A percentile compares a stretch with the other conserved stretches of the same genome.
Evolutionary conservation across 257 asterid species (phyloP).

Genomic region (Salvia miltiorrhiza): DNA sequence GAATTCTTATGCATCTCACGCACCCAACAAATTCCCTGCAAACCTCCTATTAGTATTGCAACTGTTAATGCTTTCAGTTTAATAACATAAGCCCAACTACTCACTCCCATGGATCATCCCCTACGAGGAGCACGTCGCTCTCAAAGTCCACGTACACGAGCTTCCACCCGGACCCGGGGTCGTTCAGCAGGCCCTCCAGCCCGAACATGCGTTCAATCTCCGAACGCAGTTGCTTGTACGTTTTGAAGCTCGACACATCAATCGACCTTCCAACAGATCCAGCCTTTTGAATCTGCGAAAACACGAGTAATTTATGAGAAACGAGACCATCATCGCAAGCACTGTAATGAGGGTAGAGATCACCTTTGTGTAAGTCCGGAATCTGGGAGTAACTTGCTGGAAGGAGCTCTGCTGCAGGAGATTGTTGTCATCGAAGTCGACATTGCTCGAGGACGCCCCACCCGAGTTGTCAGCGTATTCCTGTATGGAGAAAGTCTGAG

Average conservation of each 20-base stretch:
- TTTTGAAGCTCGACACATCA: constrained; percentile 72
- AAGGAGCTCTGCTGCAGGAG: constrained; percentile 62
- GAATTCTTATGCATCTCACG: constrained; percentile 85
- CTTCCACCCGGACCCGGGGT: constrained; percentile 83
- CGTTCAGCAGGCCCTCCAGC: constrained; percentile 73
- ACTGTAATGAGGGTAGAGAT: no score
- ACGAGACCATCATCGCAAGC: not conserved
- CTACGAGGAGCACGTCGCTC: constrained; percentile 82
- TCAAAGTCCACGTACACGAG: constrained; percentile 91
- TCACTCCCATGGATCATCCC: constrained; percentile 99
- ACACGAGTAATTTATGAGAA: not conserved
- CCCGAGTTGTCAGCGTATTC: constrained; percentile 86
- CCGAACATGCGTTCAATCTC: constrained; percentile 93
- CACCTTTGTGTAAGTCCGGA: constrained; percentile 88
- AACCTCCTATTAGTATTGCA: not conserved
- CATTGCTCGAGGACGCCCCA: constrained; percentile 85
- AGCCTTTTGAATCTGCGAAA: constrained; percentile 69
- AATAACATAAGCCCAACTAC: no score
- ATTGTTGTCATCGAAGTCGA: constrained; percentile 60
- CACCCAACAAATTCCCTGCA: constrained; percentile 91
- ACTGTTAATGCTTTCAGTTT: no score
- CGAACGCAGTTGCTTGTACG: constrained; percentile 65
- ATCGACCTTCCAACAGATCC: constrained; percentile 98
- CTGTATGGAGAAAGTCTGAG: constrained; percentile 69
- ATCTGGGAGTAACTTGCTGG: constrained; percentile 71